Percentiles rank a stretch among this genome's conserved stretches.
phyloP scores from a whole-genome alignment of 169 alveolate genomes.

The Plasmodium adleri region DNA sequence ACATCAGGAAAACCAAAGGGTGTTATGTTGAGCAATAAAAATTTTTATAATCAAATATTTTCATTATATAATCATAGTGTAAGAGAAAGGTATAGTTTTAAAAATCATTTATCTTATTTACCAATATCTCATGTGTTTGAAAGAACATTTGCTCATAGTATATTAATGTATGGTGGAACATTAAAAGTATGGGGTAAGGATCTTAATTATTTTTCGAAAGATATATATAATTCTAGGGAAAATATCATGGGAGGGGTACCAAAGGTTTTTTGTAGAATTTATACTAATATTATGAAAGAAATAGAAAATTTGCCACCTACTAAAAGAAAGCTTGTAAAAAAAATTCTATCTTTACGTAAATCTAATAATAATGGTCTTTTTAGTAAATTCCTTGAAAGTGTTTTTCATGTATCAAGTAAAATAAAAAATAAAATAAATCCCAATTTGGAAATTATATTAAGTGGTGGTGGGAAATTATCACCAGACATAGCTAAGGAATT shows the following conservation, averaged over 20 bases:
- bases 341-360: constrained; percentile 1
- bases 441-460: not conserved
- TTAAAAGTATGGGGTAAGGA: constrained; percentile 44
- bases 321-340: constrained; percentile 21
- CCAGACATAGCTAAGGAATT: constrained; percentile 28
- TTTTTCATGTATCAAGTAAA: constrained; percentile 23
- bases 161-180: constrained; percentile 8
- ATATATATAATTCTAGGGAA: not conserved
- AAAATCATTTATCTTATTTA: constrained; percentile 91
- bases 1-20: constrained; percentile 99
- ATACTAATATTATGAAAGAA: constrained; percentile 17
- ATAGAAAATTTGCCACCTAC: constrained; percentile 17
- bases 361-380: not conserved
- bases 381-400: not conserved
- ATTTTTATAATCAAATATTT: constrained; percentile 20
- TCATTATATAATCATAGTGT: not conserved
- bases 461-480: constrained; percentile 67
- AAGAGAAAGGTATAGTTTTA: not conserved
- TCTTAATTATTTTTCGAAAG: constrained; percentile 9
- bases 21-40: constrained; percentile 92
- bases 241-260: constrained; percentile 54
- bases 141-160: constrained; percentile 83
- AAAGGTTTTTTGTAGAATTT: constrained; percentile 31
- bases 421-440: constrained; percentile 47
- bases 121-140: constrained; percentile 98